Evolutionary conservation across 2,329 filamentous ascomycete species (phyloP), one percentile per base, ranked within the genome.

Genomic region (Clathrospora elynae): DNA sequence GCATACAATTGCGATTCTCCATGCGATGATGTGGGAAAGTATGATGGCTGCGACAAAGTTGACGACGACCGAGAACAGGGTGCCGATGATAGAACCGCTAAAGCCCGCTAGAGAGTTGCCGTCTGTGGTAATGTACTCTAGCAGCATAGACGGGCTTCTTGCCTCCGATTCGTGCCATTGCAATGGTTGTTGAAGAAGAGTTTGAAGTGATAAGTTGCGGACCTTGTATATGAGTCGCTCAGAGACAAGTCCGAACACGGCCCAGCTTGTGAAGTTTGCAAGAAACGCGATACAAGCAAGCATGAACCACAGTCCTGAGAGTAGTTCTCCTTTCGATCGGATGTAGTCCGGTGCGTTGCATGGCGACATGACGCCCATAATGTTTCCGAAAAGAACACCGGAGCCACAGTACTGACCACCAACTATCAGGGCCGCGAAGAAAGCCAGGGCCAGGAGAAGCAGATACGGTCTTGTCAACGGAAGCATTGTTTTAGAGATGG

Each of bases 1-100:
- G 40, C 85, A 85, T 3, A 90, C 86, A 10, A 90, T 70, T 0
- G 86, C 86, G 48, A 90, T 88, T 59, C 82, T 86, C 87, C 87
- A 90, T 2, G 84, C 84, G 32, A 90, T 75, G 30, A 88, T 81
- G 49, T 87, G 84, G 0, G 85, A 82, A 7, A 90, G 62, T 19
- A 86, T 80, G 40, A 89, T 83, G 1, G 83, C 85, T 0, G 79
- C 81, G 11, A 88, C 51, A 18, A 89, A 81, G 64, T 87, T 88
- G 49, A 89, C 78, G 3, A 79, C 54, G 14, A 87, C 85, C 0
- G 85, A 83, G 43, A 88, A 81, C 13, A 87, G 70, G 0, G 83
- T 87, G 5, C 86, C 85, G 40, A 89, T 75, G 25, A 87, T 84
- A 4, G 83, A 85, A 7, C 86, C 86, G 40, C 82, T 86, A 50